A percentile compares a stretch with the other conserved stretches of the same genome.
Evolutionary conservation across 345 rosid species (phyloP).

Genomic region (Eutrema yunnanense): DNA sequence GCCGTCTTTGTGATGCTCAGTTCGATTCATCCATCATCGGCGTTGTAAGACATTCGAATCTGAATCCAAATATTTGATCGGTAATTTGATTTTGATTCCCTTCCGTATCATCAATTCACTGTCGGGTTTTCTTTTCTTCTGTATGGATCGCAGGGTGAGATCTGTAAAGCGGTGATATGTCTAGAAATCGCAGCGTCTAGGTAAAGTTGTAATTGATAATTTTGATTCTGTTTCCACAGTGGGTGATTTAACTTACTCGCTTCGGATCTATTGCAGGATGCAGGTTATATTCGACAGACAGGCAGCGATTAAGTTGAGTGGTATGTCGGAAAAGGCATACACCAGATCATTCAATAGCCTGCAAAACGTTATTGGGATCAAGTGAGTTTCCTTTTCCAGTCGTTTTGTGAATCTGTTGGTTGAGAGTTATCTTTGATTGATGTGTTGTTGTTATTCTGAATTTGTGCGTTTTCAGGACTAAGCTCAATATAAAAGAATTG

Average conservation of each 20-base stretch:
- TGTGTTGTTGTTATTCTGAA: neutral
- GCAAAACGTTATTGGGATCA: conserved; percentile 73
- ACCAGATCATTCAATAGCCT: conserved; percentile 69
- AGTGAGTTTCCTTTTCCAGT: conserved; percentile 37
- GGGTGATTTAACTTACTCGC: neutral
- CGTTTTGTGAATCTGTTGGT: neutral
- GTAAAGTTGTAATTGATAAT: conserved; percentile 18
- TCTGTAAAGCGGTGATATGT: conserved; percentile 86
- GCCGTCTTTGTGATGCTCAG: conserved; percentile 89
- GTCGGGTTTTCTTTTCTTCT: neutral
- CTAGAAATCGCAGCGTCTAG: conserved; percentile 81
- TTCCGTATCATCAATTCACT: neutral
- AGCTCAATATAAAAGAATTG: conserved; percentile 63
- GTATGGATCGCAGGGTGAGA: conserved; percentile 61
- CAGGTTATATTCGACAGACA: conserved; percentile 68
- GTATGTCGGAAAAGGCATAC: conserved; percentile 89
- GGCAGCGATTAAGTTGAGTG: conserved; percentile 66
- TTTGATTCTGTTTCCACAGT: neutral
- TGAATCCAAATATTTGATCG: neutral
- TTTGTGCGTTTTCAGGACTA: conserved; percentile 38
- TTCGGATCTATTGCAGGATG: conserved; percentile 33
- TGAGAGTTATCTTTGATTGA: neutral
- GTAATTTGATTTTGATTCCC: neutral
- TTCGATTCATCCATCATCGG: conserved; percentile 93
- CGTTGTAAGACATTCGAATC: conserved; percentile 40